phyloP scores from a whole-genome alignment of 2,329 filamentous ascomycete genomes.

The Lecanicillium sp. region DNA sequence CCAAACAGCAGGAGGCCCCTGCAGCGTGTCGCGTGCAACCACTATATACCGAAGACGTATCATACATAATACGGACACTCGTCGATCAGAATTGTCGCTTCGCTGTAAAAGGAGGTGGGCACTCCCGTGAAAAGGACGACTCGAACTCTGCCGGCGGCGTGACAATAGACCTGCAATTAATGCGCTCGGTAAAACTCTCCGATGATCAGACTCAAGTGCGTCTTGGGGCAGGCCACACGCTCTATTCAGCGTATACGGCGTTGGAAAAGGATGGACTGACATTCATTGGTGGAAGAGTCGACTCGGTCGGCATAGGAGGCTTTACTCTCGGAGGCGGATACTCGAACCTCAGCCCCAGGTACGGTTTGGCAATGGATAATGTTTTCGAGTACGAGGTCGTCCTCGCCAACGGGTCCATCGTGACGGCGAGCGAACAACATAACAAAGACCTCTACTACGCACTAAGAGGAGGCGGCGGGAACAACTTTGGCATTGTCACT shows the following conservation, averaged over 20 bases:
- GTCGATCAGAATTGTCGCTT: background rate
- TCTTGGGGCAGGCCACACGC: background rate
- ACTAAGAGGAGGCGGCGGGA: background rate
- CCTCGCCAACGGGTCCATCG: background rate
- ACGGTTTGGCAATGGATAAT: constrained; percentile 17
- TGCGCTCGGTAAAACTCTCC: constrained; percentile 14
- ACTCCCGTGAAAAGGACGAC: constrained; percentile 8
- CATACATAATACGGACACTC: background rate
- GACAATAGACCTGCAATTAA: constrained; percentile 21
- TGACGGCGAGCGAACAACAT: background rate
- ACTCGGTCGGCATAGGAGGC: constrained; percentile 10
- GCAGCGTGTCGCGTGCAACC: constrained; percentile 1
- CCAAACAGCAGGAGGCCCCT: constrained; percentile 1
- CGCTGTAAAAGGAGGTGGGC: constrained; percentile 1
- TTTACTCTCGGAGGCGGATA: constrained; percentile 17
- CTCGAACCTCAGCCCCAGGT: constrained; percentile 21
- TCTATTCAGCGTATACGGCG: constrained; percentile 14
- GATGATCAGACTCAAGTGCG: background rate
- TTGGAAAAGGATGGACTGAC: constrained; percentile 14
- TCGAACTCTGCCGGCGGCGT: constrained; percentile 23
- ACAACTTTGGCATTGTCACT: background rate
- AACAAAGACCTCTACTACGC: background rate
- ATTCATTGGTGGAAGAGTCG: constrained; percentile 9
- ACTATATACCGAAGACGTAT: background rate
- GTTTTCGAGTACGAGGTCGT: constrained; percentile 12